phyloP scores from a whole-genome alignment of 2,329 filamentous ascomycete genomes.

The Trichophyton benhamiae region DNA sequence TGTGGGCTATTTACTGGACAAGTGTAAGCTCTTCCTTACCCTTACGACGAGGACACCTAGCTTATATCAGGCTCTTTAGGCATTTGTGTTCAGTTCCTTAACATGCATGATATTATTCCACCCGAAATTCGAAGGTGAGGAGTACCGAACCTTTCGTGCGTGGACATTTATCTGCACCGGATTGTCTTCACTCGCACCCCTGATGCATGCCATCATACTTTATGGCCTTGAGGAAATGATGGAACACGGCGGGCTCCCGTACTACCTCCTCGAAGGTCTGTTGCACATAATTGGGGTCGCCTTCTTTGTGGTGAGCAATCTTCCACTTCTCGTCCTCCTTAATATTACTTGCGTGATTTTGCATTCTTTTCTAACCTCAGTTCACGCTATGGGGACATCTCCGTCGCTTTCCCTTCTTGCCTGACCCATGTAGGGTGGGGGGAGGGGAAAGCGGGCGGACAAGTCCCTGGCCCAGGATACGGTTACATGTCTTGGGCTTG shows the following conservation, averaged over 20 bases:
- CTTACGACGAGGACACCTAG: neutral
- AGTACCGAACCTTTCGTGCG: conserved; percentile 16
- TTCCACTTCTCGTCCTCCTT: neutral
- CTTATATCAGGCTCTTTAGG: neutral
- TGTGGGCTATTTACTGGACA: conserved; percentile 20
- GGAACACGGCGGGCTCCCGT: conserved; percentile 17
- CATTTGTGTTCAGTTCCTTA: neutral
- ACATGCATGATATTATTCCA: conserved; percentile 28
- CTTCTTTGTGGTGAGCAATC: conserved; percentile 17
- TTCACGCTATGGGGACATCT: neutral
- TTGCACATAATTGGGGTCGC: conserved; percentile 15
- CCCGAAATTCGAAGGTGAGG: conserved; percentile 19
- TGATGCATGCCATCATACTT: conserved; percentile 17
- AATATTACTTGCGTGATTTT: neutral
- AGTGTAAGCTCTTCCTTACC: conserved; percentile 17
- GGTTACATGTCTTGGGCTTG: neutral
- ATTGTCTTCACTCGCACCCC: conserved; percentile 16
- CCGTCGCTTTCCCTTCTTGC: neutral
- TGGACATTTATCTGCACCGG: conserved; percentile 16
- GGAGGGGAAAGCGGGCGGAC: neutral
- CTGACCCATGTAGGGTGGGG: neutral
- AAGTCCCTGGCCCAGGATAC: neutral
- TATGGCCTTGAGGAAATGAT: conserved; percentile 17
- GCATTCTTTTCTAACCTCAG: neutral
- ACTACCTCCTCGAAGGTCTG: conserved; percentile 20